Percentiles rank a stretch among this genome's conserved stretches.
Conservation (phyloP, 805 yeast species). For the Candida bentonensis region DNA sequence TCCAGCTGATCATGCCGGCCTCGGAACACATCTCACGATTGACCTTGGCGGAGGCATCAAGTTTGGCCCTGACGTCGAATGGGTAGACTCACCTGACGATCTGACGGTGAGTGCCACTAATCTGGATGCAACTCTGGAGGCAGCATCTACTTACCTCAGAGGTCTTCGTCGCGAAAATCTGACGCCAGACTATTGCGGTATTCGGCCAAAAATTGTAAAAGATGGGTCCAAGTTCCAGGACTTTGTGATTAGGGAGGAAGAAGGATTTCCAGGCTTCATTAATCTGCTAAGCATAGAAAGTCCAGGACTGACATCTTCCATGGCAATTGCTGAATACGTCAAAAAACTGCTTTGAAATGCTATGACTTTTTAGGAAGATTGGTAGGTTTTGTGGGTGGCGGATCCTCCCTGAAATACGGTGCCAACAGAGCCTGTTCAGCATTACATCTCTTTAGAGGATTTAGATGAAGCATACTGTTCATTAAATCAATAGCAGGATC, state of each 20-base stretch:
- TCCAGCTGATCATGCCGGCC: conserved; percentile 55
- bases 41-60: conserved; percentile 66
- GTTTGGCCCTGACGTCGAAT: conserved; percentile 85
- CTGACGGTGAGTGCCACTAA: conserved; percentile 24
- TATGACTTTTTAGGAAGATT: conserved; percentile 37
- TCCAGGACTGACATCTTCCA: conserved; percentile 73
- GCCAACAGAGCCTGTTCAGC: conserved; percentile 51
- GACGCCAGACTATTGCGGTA: conserved; percentile 63
- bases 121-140: conserved; percentile 39
- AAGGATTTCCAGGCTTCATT: conserved; percentile 62
- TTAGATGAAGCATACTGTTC: conserved; percentile 56
- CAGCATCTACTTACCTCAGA: conserved; percentile 52
- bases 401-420: conserved; percentile 57
- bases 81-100: conserved; percentile 34
- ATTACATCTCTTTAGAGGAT: conserved; percentile 61
- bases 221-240: conserved; percentile 43
- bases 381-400: conserved; percentile 55
- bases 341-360: conserved; percentile 11
- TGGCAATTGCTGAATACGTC: conserved; percentile 76
- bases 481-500: conserved; percentile 68
- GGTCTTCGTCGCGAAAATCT: conserved; percentile 36
- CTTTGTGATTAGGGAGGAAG: conserved; percentile 57
- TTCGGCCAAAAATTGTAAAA: conserved; percentile 60
- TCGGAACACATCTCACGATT: conserved; percentile 80
- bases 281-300: conserved; percentile 77